Conservation (phyloP, 2,329 filamentous ascomycete species). For the Cladosporium austrohemisphaericum region DNA sequence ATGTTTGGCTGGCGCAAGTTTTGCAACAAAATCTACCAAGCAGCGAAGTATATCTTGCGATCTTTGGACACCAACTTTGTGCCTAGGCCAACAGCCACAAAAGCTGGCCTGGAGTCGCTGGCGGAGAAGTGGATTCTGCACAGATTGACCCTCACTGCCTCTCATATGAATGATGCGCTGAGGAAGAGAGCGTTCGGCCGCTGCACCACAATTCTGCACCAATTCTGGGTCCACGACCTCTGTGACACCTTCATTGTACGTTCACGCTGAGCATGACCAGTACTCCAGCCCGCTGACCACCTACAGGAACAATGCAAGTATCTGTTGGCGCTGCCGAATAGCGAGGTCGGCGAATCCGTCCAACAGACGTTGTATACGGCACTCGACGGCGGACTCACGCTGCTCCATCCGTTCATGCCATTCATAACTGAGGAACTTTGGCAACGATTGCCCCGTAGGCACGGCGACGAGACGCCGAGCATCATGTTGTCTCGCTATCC, state of each 20-base stretch:
- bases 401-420: slow-evolving; percentile 79
- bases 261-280: slow-evolving; percentile 62
- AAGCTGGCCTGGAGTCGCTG: slow-evolving; percentile 61
- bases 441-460: slow-evolving; percentile 74
- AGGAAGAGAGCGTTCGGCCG: slow-evolving; percentile 55
- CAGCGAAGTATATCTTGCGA: slow-evolving; percentile 87
- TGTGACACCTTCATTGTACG: slow-evolving; percentile 72
- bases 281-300: slow-evolving; percentile 50
- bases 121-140: slow-evolving; percentile 71
- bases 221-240: slow-evolving; percentile 73
- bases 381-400: slow-evolving; percentile 67
- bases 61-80: slow-evolving; percentile 65
- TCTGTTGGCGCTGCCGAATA: neutral
- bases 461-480: slow-evolving; percentile 47
- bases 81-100: slow-evolving; percentile 51
- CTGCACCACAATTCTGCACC: slow-evolving; percentile 78
- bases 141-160: slow-evolving; percentile 70
- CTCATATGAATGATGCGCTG: slow-evolving; percentile 65
- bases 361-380: slow-evolving; percentile 77
- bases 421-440: slow-evolving; percentile 77
- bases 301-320: neutral
- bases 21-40: slow-evolving; percentile 97
- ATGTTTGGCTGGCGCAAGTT: slow-evolving; percentile 92
- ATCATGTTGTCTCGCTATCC: neutral
- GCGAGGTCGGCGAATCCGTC: slow-evolving; percentile 68